A percentile compares a stretch with the other conserved stretches of the same genome.
phyloP scores from a whole-genome alignment of 371 early-diverging fungal species.

The Cokeromyces recurvatus region DNA sequence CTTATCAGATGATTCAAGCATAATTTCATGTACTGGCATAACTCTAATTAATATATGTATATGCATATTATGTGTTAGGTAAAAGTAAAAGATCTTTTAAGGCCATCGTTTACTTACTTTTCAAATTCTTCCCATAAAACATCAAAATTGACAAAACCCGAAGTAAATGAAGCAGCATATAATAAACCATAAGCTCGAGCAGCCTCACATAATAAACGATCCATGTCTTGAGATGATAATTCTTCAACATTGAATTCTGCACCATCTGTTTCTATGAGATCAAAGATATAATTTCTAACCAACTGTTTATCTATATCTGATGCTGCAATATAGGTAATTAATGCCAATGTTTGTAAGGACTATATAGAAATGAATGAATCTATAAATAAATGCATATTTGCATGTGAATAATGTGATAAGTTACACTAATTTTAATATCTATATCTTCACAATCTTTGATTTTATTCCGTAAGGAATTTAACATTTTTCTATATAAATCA shows the following conservation, averaged over 20 bases:
- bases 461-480: slow-evolving; percentile 43
- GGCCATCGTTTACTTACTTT: slow-evolving; percentile 42
- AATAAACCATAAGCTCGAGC: slow-evolving; percentile 48
- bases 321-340: slow-evolving; percentile 61
- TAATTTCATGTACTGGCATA: slow-evolving; percentile 40
- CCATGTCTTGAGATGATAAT: slow-evolving; percentile 22
- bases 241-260: slow-evolving; percentile 28
- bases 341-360: slow-evolving; percentile 47
- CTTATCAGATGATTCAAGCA: slow-evolving; percentile 58
- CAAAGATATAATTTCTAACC: slow-evolving; percentile 31
- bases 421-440: slow-evolving; percentile 45
- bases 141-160: slow-evolving; percentile 33
- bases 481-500: slow-evolving; percentile 50
- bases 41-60: slow-evolving; percentile 15
- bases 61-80: too few relatives aligned
- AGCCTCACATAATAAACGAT: slow-evolving; percentile 35
- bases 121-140: slow-evolving; percentile 47
- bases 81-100: too few relatives aligned
- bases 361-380: slow-evolving; percentile 4
- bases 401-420: too few relatives aligned
- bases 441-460: slow-evolving; percentile 39
- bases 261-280: slow-evolving; percentile 41
- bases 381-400: too few relatives aligned
- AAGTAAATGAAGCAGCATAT: slow-evolving; percentile 46
- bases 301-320: slow-evolving; percentile 53